Evolutionary conservation across 352 stramenopile species (phyloP), one percentile per base, ranked within the genome.

Genomic region (Peronospora belbahrii): DNA sequence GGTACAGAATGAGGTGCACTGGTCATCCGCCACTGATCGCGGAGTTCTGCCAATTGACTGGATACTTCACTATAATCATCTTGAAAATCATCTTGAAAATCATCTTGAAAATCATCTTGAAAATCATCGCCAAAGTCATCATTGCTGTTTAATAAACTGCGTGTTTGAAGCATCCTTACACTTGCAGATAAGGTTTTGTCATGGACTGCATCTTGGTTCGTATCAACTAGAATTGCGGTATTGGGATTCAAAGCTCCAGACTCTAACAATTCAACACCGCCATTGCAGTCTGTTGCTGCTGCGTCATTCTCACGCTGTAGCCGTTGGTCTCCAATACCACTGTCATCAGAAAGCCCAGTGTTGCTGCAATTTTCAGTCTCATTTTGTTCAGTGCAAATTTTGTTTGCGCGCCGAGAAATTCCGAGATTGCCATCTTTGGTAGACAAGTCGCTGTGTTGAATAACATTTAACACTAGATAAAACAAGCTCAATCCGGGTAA

Each of bases 1-100:
- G 68, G 63, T 42, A 60, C 62, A 18, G 63, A 71, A 46, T 60
- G 58, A 31, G 65, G 67, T 2, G 42, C 43, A 22, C 25, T 63
- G 3, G 19, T n/a, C 32, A 32, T 23, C 49, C 43, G 43, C 50
- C 56, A 59, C 15, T n/a, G 45, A 15, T 59, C 46, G 14, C 34
- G 32, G 10, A 46, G 27, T 4, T 38, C 28, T 27, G 17, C 5
- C 41, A 46, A 7, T 25, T 19, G 20, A n/a, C 24, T 23, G 11
- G 46, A 35, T 24, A 18, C 28, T 15, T 37, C 42, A 17, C 27
- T 20, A 18, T 53, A 8, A 22, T 37, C 40, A 30, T 48, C 43
- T 31, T 39, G 24, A 1, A 9, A 15, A 40, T 47, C 27, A 7
- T n/a, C n/a, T n/a, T n/a, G n/a, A n/a, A n/a, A n/a, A n/a, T n/a